A percentile compares a stretch with the other conserved stretches of the same genome.
These are phyloP conservation scores for Epichloe elymi DNA, from an alignment of 2,329 filamentous ascomycete species.

Conservation along the genomic window DNA sequence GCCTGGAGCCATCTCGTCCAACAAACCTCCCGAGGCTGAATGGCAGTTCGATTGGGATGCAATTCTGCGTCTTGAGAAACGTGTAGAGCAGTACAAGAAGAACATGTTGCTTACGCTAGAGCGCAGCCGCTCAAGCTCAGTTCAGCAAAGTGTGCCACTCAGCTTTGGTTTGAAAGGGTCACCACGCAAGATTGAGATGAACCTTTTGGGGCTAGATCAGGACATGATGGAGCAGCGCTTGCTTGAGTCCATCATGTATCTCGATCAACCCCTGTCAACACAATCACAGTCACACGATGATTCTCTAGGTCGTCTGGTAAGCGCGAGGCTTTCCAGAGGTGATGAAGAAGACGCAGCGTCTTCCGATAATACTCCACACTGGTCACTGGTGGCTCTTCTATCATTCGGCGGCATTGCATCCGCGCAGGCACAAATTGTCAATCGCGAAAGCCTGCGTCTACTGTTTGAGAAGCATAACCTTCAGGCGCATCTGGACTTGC, in stretches of 20 bases:
- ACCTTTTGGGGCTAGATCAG: constrained; percentile 37
- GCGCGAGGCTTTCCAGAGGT: constrained; percentile 23
- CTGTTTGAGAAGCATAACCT: constrained; percentile 66
- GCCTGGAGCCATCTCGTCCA: constrained; percentile 29
- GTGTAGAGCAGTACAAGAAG: constrained; percentile 31
- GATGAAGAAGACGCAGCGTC: constrained; percentile 2
- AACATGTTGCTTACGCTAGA: constrained; percentile 15
- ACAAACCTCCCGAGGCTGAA: constrained; percentile 42
- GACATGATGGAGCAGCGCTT: constrained; percentile 34
- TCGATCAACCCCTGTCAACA: constrained; percentile 20
- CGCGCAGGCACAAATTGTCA: constrained; percentile 64
- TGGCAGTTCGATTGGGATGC: constrained; percentile 64
- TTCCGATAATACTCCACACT: constrained; percentile 36
- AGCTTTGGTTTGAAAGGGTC: constrained; percentile 4
- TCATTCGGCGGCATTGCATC: constrained; percentile 64
- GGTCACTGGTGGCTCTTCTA: constrained; percentile 49
- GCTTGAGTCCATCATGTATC: constrained; percentile 35
- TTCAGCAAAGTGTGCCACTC: not conserved
- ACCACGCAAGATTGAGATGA: constrained; percentile 13
- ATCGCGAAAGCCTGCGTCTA: constrained; percentile 58
- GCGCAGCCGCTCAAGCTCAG: constrained; percentile 3
- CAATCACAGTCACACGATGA: constrained; percentile 16
- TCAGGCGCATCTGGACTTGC: constrained; percentile 57
- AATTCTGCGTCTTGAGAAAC: constrained; percentile 49
- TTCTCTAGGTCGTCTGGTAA: constrained; percentile 27